Percentiles rank a stretch among this genome's conserved stretches.
Conservation (phyloP, 257 asterid genomes). For the Nicotiana noctiflora region DNA sequence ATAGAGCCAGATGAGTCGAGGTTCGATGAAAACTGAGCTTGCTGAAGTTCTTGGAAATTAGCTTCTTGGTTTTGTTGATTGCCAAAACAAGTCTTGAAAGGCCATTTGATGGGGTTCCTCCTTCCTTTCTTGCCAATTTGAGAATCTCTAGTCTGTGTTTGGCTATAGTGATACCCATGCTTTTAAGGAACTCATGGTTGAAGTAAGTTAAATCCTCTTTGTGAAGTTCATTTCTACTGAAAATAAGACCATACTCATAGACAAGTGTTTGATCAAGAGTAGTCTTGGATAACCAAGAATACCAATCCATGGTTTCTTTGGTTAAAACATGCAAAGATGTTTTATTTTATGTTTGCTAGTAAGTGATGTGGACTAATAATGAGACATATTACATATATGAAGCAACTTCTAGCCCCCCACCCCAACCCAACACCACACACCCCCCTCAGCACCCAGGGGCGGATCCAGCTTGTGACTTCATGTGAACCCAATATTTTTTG, state of each 20-base stretch:
- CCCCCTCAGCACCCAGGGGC: background rate
- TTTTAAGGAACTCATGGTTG: conserved; percentile 73
- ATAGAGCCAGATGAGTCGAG: conserved; percentile 10
- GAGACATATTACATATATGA: background rate
- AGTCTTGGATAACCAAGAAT: conserved; percentile 60
- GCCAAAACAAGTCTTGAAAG: conserved; percentile 48
- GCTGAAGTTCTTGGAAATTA: conserved; percentile 39
- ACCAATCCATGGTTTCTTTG: conserved; percentile 61
- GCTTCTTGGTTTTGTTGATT: conserved; percentile 48
- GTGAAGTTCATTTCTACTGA: conserved; percentile 51
- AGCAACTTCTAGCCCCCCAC: background rate
- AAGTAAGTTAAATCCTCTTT: conserved; percentile 57
- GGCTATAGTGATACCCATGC: conserved; percentile 58
- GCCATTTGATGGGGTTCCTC: conserved; percentile 23
- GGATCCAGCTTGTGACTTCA: no score
- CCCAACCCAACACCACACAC: background rate
- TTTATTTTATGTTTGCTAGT: background rate
- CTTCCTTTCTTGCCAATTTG: conserved; percentile 51
- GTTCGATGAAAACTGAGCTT: conserved; percentile 27
- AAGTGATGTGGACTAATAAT: conserved; percentile 4
- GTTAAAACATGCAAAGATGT: background rate
- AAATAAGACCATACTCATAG: conserved; percentile 43
- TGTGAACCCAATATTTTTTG: no score
- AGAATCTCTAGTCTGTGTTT: conserved; percentile 70
- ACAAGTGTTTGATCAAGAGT: conserved; percentile 42